Evolutionary conservation across 2,329 filamentous ascomycete species (phyloP).

Genomic region (Aspergillus glaucus): DNA sequence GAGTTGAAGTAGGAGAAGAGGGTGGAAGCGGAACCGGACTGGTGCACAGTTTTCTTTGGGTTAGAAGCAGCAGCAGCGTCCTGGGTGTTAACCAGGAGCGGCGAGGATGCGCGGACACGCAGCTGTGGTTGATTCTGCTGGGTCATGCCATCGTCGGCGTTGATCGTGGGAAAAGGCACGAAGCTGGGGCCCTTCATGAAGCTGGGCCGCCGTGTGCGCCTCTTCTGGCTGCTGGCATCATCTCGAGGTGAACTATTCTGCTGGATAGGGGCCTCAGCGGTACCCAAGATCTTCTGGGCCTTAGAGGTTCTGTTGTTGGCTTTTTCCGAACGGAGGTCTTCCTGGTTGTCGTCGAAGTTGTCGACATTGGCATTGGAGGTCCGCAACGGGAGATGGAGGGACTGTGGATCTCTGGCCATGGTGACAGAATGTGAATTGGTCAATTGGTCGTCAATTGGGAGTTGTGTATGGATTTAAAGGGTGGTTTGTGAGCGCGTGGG

Average conservation of each 20-base stretch:
- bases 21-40: constrained; percentile 41
- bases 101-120: constrained; percentile 42
- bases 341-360: not conserved
- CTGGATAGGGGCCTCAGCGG: constrained; percentile 20
- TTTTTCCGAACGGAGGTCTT: constrained; percentile 7
- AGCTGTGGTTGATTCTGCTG: constrained; percentile 23
- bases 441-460: not conserved
- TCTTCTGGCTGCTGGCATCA: constrained; percentile 8
- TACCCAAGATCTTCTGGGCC: constrained; percentile 27
- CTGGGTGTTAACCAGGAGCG: constrained; percentile 35
- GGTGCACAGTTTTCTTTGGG: constrained; percentile 30
- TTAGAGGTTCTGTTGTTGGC: constrained; percentile 20
- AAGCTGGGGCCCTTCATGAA: constrained; percentile 25
- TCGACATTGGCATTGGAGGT: constrained; percentile 12
- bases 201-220: constrained; percentile 28
- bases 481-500: no score
- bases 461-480: no score
- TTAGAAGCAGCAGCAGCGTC: constrained; percentile 20
- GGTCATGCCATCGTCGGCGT: constrained; percentile 4
- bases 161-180: constrained; percentile 20
- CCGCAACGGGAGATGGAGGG: constrained; percentile 11
- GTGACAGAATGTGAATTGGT: not conserved
- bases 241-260: constrained; percentile 15
- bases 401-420: constrained; percentile 2
- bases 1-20: constrained; percentile 44